Evolutionary conservation across 164 flowering plant genomes (phyloP).

Genomic region (Santalum album): DNA sequence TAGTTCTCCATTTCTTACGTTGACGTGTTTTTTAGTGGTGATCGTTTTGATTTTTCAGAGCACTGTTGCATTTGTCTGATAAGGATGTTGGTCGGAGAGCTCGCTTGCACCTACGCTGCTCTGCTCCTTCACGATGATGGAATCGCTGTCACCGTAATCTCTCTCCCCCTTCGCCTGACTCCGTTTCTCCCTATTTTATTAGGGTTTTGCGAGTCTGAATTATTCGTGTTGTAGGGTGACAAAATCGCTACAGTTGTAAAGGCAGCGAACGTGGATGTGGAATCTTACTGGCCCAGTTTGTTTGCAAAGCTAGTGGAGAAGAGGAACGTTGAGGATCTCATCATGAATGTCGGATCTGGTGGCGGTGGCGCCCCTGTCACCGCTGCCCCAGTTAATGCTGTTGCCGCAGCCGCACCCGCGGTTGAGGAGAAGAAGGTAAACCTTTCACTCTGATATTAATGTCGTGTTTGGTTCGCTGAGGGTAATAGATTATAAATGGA

Average conservation of each 20-base stretch:
- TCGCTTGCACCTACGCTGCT: slow-evolving; percentile 32
- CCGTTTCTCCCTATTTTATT: not conserved
- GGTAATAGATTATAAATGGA: too few species aligned
- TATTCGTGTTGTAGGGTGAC: slow-evolving; percentile 10
- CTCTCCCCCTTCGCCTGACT: not conserved
- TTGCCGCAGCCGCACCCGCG: slow-evolving; percentile 7
- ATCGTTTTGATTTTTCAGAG: not conserved
- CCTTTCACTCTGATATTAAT: too few species aligned
- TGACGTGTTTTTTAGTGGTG: too few species aligned
- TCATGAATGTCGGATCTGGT: slow-evolving; percentile 16
- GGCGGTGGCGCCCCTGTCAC: slow-evolving; percentile 16
- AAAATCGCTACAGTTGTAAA: slow-evolving; percentile 19
- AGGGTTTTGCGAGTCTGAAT: not conserved
- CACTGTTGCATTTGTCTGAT: not conserved
- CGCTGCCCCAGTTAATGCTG: slow-evolving; percentile 7
- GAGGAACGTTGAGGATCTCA: slow-evolving; percentile 17
- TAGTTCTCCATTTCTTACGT: too few species aligned
- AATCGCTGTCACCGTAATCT: slow-evolving; percentile 32
- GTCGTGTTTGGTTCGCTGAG: too few species aligned
- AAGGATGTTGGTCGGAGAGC: slow-evolving; percentile 23
- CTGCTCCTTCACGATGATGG: slow-evolving; percentile 33
- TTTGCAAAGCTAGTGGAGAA: slow-evolving; percentile 24
- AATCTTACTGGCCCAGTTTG: slow-evolving; percentile 19
- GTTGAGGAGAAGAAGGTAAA: slow-evolving; percentile 20
- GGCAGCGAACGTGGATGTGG: slow-evolving; percentile 13